Evolutionary conservation across 2,329 filamentous ascomycete genomes (phyloP), one percentile per base, ranked within the genome.

Genomic region (Sporothrix mexicana): DNA sequence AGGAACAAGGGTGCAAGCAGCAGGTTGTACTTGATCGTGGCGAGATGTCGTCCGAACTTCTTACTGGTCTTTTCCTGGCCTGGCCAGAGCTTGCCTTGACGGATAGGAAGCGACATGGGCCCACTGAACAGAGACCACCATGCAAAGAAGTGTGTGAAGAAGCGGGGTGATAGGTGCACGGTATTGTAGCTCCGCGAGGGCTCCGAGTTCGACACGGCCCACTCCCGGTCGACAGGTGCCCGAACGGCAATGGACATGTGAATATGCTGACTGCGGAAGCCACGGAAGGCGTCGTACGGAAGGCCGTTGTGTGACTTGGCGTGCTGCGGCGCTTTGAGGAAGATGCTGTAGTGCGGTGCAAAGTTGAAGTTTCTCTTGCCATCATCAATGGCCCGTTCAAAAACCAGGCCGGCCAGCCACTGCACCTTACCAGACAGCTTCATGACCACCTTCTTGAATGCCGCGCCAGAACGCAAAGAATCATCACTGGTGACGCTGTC

Each of bases 101-200:
- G 93, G 73, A 99, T 92, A 12, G 96, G 97, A 41, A 99, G 86
- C 12, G 95, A 97, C 91, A 98, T 94, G 9, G 95, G 92, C 1
- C 95, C 95, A 9, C 94, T 94, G 81, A 99, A 99, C 77, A 98
- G 90, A 0, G 93, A 95, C 94, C 95, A 98, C 96, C 96, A 99
- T 73, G 91, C 90, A 83, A 95, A 98, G 85, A 99, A 99, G 80
- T 99, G 96, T 0, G 95, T 98, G 80, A 99, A 99, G 84, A 99
- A 97, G 9, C 95, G 91, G 6, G 96, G 96, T 1, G 93, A 96
- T 43, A 99, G 87, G 81, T 99, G 97, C 0, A 98, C 92, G 0
- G 95, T 94, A 79, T 99, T 99, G 84, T 99, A 99, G 79, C 95
- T 98, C 75, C 91, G 89, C 0, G 95, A 97, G 3, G 92, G 88